phyloP scores from a whole-genome alignment of 2,329 filamentous ascomycete genomes.

The Rhinocladiella mackenziei region DNA sequence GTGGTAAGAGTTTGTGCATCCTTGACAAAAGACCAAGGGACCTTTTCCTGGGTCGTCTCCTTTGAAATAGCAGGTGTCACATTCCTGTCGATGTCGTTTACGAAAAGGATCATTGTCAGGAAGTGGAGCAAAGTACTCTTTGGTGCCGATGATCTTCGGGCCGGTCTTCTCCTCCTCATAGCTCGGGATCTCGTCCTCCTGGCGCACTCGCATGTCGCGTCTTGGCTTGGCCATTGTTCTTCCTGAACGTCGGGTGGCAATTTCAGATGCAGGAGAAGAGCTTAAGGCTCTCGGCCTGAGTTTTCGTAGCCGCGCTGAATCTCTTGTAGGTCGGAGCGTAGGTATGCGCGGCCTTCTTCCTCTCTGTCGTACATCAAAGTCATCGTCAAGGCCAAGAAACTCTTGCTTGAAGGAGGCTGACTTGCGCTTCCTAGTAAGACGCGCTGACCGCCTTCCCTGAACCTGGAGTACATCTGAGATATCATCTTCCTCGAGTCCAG shows the following conservation, averaged over 20 bases:
- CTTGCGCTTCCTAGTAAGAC: slow-evolving; percentile 15
- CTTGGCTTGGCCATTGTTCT: slow-evolving; percentile 31
- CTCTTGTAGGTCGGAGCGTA: slow-evolving; percentile 4
- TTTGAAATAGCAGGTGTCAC: slow-evolving; percentile 64
- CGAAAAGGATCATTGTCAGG: slow-evolving; percentile 63
- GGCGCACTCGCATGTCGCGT: slow-evolving; percentile 45
- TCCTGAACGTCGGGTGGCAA: slow-evolving; percentile 33
- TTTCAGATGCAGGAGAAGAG: slow-evolving; percentile 16
- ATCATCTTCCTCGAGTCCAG: slow-evolving; percentile 12
- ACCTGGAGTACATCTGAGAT: slow-evolving; percentile 9
- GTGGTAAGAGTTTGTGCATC: slow-evolving; percentile 80
- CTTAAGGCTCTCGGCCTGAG: neutral
- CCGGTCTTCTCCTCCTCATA: slow-evolving; percentile 38
- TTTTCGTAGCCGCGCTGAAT: slow-evolving; percentile 1
- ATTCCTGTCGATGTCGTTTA: slow-evolving; percentile 63
- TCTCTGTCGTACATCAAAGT: slow-evolving; percentile 14
- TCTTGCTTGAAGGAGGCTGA: slow-evolving; percentile 11
- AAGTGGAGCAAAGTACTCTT: slow-evolving; percentile 67
- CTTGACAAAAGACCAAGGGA: slow-evolving; percentile 79
- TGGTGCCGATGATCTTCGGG: slow-evolving; percentile 60
- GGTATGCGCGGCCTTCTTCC: slow-evolving; percentile 21
- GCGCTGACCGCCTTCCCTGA: slow-evolving; percentile 15
- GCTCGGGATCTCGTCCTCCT: slow-evolving; percentile 47
- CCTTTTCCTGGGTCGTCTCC: slow-evolving; percentile 59
- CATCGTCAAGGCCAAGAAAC: slow-evolving; percentile 14